Percentiles rank a stretch among this genome's conserved stretches.
Conservation (phyloP, 805 yeast species). For the Lipomyces spencermartinsiae region DNA sequence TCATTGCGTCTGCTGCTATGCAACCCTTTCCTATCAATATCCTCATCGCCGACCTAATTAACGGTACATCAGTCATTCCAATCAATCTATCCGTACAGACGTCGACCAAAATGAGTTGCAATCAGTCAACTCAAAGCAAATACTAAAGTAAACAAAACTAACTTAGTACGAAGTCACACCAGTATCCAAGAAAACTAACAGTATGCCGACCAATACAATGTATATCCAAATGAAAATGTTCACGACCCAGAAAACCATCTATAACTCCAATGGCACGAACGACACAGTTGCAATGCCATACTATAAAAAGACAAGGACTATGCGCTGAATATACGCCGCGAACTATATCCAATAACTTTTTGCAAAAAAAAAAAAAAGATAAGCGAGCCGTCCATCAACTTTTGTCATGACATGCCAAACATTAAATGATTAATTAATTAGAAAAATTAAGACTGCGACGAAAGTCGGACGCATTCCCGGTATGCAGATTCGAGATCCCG, state of each 20-base stretch:
- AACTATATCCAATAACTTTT: background rate
- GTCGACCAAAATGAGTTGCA: too few species aligned
- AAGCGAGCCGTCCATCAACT: background rate
- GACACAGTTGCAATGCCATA: background rate
- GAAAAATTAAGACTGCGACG: conserved; percentile 1
- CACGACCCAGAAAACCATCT: background rate
- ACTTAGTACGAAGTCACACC: background rate
- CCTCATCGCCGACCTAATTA: background rate
- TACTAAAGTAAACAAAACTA: background rate
- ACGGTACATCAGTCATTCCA: background rate
- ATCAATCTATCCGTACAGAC: background rate
- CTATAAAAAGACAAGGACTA: background rate
- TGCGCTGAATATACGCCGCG: background rate
- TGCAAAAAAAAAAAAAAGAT: background rate
- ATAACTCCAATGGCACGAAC: background rate
- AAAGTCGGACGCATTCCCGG: background rate
- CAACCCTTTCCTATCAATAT: background rate
- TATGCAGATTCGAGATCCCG: conserved; percentile 27
- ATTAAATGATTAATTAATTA: conserved; percentile 3
- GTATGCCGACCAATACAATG: conserved; percentile 5
- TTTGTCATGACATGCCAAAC: background rate
- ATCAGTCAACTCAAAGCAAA: too few species aligned
- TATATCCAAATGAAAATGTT: background rate
- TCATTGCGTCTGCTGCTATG: background rate
- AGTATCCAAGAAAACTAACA: background rate